Base-by-base conservation (phyloP, 2,329 filamentous ascomycete species). In the Aspergillus candidus region DNA sequence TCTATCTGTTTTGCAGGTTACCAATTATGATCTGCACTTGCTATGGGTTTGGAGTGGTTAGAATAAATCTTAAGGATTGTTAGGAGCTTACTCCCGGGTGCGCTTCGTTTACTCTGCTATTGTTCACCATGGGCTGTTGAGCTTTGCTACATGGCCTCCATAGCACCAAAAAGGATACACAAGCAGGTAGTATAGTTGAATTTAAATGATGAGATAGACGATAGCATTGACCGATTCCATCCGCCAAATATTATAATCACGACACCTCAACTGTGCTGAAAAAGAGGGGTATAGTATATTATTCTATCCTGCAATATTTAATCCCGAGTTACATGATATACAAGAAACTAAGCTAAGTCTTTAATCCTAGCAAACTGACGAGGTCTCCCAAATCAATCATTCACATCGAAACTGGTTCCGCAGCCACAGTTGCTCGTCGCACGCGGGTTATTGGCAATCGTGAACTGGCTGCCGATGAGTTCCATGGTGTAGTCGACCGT, bases 401-500 rank as follows among this genome's bases (percentile, higher is more conserved):
- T 88, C 53, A 97, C 88, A 70, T 97, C 93, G 68, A 98, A 98
- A 64, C 91, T 97, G 12, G 91, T 96, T 6, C 93, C 93, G 68
- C 93, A 98, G 1, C 93, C 93, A 72, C 93, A 98, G 65, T 87
- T 95, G 68, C 90, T 97, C 46, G 86, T 88, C 4, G 93, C 93
- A 33, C 82, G 74, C 0, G 93, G 93, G 61, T 97, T 98, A 57
- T 94, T 90, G 48, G 88, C 83, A 60, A 98, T 89, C 75, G 94
- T 95, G 69, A 98, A 98, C 70, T 97, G 90, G 59, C 84, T 88
- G 18, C 86, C 86, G 61, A 96, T 96, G 69, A 98, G 73, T 72
- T 97, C 93, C 78, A 86, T 93, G 0, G 90, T 96, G 61, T 90
- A 98, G 63, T 98, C 93, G 32, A 98, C 83, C 64, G 90, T 96